Base-by-base conservation (phyloP, 2,329 filamentous ascomycete genomes). In the Colletotrichum sp. region DNA sequence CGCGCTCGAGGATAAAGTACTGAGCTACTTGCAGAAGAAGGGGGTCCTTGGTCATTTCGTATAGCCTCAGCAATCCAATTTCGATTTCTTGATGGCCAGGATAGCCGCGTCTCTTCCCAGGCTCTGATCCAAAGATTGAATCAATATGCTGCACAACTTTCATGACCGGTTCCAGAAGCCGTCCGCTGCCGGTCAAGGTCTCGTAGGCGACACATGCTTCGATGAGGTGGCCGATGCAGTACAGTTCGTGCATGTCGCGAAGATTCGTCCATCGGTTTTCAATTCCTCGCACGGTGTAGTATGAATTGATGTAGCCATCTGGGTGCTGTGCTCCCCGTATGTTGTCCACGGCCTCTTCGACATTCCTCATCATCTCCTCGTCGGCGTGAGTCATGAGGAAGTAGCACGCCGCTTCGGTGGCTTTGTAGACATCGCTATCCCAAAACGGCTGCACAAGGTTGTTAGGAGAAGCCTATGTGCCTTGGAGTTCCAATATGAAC, bases 1-100 rank as follows among this genome's bases (percentile, higher is more conserved):
- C 91, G 24, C 91, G 84, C 81, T 93, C 91, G 39, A 87, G 84
- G 34, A 93, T 81, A 78, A 93, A 93, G 79, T 90, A 93, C 39
- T 82, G 81, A 2, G 90, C 90, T 4, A 93, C 82, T 0, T 85
- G 66, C 6, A 71, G 60, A 7, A 66, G 69, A 82, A 66, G 84
- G 84, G 1, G 84, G 82, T 15, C 83, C 79, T 61, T 78, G 59
- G 43, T 82, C 83, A 15, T 82, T 83, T 81, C 79, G 72, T 85
- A 83, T 24, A 86, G 80, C 3, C 85, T 84, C n/a, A 86, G 78
- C 9, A 87, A 80, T 6, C 84, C 84, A 24, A 87, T 82, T 75
- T 94, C 91, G 69, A 92, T 86, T 79, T 85, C 80, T 21, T 71
- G 15, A 32, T 71, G 69, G 21, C 69, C 69, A 10, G 69, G 69